These are phyloP conservation scores for Vachellia pachyceras DNA, from an alignment of 306 rosid species.

Conservation along the genomic window DNA sequence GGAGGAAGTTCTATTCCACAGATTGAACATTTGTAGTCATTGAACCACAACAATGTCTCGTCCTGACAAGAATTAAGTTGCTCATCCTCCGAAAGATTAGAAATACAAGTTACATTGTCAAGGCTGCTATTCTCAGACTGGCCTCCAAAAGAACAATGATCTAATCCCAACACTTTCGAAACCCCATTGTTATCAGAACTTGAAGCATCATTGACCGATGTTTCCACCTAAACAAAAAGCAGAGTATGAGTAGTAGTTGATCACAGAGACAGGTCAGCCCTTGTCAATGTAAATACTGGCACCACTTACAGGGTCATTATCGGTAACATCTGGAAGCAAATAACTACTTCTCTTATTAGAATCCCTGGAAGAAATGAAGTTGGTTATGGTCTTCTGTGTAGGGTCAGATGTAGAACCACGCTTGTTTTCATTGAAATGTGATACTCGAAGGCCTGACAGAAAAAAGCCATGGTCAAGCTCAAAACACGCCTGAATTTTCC, in stretches of 20 bases:
- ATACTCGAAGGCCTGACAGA: conserved; percentile 80
- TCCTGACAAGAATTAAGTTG: conserved; percentile 43
- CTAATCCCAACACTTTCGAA: conserved; percentile 38
- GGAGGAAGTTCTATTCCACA: conserved; percentile 87
- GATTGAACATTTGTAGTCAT: conserved; percentile 82
- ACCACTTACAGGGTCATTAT: conserved; percentile 46
- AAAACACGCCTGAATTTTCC: conserved; percentile 34
- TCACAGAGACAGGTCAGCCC: conserved; percentile 34
- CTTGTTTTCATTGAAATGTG: conserved; percentile 71
- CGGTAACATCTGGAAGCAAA: conserved; percentile 44
- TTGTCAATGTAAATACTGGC: conserved; percentile 44
- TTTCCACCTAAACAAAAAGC: conserved; percentile 39
- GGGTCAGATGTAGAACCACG: conserved; percentile 60
- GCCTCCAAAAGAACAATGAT: conserved; percentile 40
- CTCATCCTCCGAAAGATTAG: conserved; percentile 38
- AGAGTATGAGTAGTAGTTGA: conserved; percentile 27
- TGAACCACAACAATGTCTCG: conserved; percentile 60
- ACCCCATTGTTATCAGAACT: conserved; percentile 32
- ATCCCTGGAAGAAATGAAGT: conserved; percentile 65
- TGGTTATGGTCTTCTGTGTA: conserved; percentile 71
- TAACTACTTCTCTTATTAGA: conserved; percentile 47
- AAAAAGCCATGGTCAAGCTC: conserved; percentile 34
- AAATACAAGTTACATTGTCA: conserved; percentile 35
- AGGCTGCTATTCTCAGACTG: conserved; percentile 37
- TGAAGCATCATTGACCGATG: conserved; percentile 39